A percentile compares a stretch with the other conserved stretches of the same genome.
These are phyloP conservation scores for Mycosarcoma mackinlayi DNA, from an alignment of 1,284 basidiomycete species.

Conservation along the genomic window DNA sequence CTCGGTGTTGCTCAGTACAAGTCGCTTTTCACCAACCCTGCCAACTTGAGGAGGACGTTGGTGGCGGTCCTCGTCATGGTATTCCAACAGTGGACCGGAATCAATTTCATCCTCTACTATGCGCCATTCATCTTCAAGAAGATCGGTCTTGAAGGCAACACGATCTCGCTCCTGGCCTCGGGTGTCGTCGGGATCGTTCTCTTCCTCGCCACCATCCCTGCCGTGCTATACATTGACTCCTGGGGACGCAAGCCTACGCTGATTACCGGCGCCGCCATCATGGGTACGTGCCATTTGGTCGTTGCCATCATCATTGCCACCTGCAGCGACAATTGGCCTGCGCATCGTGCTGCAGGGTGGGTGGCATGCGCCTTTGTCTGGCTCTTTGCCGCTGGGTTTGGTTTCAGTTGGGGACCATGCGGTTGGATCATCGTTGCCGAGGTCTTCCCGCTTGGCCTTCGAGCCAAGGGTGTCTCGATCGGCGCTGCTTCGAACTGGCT, in stretches of 20 bases:
- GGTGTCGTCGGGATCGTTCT: constrained; percentile 84
- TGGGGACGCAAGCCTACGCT: constrained; percentile 72
- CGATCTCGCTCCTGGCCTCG: constrained; percentile 75
- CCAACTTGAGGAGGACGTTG: constrained; percentile 74
- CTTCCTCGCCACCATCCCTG: constrained; percentile 79
- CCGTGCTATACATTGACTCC: constrained; percentile 78
- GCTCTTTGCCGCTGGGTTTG: constrained; percentile 83
- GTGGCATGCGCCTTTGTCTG: constrained; percentile 75
- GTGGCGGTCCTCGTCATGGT: constrained; percentile 78
- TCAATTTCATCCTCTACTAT: constrained; percentile 72
- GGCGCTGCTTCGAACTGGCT: constrained; percentile 86
- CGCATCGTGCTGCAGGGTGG: constrained; percentile 74
- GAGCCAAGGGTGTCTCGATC: constrained; percentile 83
- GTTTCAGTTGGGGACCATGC: constrained; percentile 78
- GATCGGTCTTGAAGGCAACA: constrained; percentile 76
- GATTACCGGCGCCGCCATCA: constrained; percentile 75
- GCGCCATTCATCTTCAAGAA: constrained; percentile 78
- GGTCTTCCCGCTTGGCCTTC: constrained; percentile 85
- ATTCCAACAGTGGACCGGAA: constrained; percentile 73
- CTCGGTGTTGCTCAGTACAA: constrained; percentile 73
- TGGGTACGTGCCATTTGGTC: constrained; percentile 78
- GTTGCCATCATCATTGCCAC: constrained; percentile 73
- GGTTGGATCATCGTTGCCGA: constrained; percentile 85
- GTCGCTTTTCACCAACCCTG: constrained; percentile 70
- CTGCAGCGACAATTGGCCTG: constrained; percentile 75